phyloP scores from a whole-genome alignment of 2,329 filamentous ascomycete species.

The Byssothecium circinans region DNA sequence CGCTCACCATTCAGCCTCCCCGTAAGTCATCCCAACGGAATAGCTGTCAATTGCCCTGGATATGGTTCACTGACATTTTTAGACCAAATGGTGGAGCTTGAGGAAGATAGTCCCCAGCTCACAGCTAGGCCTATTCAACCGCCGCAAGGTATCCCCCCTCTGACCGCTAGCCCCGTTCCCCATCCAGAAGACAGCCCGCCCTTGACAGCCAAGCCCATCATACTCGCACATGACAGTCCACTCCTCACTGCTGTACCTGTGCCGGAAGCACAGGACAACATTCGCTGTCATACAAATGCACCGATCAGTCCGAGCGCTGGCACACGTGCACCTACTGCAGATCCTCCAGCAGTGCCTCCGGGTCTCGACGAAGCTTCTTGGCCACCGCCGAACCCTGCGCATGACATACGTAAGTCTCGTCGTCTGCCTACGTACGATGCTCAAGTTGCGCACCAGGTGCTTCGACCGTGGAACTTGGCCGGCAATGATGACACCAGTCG shows the following conservation, averaged over 20 bases:
- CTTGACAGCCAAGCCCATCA: not conserved
- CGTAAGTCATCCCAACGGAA: too few species aligned
- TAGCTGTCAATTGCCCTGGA: too few species aligned
- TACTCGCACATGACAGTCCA: too few species aligned
- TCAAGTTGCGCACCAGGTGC: not conserved
- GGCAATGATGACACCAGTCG: constrained; percentile 2
- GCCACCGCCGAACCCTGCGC: not conserved
- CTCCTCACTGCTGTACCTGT: too few species aligned
- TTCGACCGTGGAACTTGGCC: constrained; percentile 4
- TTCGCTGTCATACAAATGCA: too few species aligned
- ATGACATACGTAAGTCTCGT: not conserved
- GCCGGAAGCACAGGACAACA: too few species aligned
- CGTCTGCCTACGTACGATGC: not conserved
- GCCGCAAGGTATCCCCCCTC: not conserved
- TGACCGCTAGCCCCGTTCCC: not conserved
- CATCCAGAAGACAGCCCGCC: not conserved
- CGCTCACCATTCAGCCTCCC: too few species aligned
- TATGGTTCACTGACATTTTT: too few species aligned
- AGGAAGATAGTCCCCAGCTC: not conserved
- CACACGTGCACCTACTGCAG: too few species aligned
- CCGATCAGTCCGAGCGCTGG: too few species aligned
- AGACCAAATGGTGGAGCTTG: not conserved
- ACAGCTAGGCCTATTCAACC: too few species aligned
- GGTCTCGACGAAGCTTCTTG: not conserved
- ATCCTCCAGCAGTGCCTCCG: not conserved